Percentiles rank a stretch among this genome's conserved stretches.
Conservation (phyloP, 306 rosid genomes). For the Cucurbita ficifolia region DNA sequence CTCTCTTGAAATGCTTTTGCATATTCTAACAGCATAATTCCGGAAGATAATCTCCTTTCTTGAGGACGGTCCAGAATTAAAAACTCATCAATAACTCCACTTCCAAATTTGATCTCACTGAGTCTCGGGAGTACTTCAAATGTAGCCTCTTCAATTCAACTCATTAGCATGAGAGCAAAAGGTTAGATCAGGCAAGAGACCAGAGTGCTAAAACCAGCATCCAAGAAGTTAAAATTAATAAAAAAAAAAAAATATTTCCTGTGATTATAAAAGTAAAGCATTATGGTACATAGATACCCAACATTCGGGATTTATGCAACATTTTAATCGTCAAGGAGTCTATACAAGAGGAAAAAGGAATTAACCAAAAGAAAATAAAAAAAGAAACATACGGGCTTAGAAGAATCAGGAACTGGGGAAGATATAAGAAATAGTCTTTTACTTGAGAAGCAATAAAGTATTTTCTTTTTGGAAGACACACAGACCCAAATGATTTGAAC, state of each 20-base stretch:
- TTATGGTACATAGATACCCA: background rate
- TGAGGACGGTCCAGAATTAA: constrained; percentile 77
- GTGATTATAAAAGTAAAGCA: background rate
- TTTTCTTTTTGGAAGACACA: background rate
- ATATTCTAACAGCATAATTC: constrained; percentile 80
- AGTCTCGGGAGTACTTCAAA: constrained; percentile 91
- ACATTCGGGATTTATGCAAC: background rate
- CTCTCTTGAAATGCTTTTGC: constrained; percentile 91
- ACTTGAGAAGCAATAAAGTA: background rate
- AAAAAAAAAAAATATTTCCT: background rate
- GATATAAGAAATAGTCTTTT: background rate
- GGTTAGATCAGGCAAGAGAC: constrained; percentile 2
- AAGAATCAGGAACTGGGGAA: background rate
- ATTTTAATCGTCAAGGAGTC: background rate
- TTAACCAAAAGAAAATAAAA: background rate
- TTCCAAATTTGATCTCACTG: constrained; percentile 81
- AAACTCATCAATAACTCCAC: constrained; percentile 92
- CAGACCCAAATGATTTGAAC: background rate
- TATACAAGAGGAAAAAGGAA: background rate
- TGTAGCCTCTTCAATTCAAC: constrained; percentile 69
- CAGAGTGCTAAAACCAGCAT: background rate
- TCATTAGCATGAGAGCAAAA: constrained; percentile 7
- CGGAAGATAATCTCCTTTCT: constrained; percentile 60
- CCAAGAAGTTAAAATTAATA: background rate
- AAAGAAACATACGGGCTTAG: background rate